Conservation (phyloP, 108 stramenopile species). For the Fragilaria crotonensis region DNA sequence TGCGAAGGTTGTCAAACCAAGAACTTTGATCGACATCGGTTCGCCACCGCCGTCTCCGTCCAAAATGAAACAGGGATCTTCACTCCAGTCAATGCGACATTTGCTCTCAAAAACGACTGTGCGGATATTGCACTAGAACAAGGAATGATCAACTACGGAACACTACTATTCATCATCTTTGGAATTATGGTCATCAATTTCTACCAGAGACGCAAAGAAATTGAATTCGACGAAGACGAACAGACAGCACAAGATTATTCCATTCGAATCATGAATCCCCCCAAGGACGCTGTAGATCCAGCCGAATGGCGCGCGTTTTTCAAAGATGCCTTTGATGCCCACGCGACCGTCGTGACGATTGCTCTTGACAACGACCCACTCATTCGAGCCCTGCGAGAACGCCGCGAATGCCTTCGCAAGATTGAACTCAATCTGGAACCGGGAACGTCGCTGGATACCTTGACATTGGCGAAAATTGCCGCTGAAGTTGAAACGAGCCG, state of each 20-base stretch:
- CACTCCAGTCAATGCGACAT: constrained; percentile 15
- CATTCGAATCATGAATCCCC: constrained; percentile 72
- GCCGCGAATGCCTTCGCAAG: constrained; percentile 48
- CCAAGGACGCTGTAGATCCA: constrained; percentile 69
- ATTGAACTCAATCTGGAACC: constrained; percentile 53
- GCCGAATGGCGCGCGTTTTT: constrained; percentile 84
- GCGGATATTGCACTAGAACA: constrained; percentile 44
- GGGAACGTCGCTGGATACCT: constrained; percentile 34
- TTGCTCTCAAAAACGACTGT: constrained; percentile 65
- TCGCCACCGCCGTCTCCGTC: constrained; percentile 22
- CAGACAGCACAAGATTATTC: constrained; percentile 92
- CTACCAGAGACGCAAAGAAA: constrained; percentile 45
- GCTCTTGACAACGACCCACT: constrained; percentile 81
- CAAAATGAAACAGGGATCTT: too few species aligned
- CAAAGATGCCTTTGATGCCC: constrained; percentile 39
- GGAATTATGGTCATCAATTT: constrained; percentile 24
- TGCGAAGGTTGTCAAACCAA: constrained; percentile 31
- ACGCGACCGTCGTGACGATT: constrained; percentile 71
- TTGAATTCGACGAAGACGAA: constrained; percentile 73
- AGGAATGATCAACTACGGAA: constrained; percentile 52
- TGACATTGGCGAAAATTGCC: constrained; percentile 51
- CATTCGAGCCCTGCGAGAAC: constrained; percentile 58
- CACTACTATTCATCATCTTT: constrained; percentile 39
- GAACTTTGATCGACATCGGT: constrained; percentile 13
- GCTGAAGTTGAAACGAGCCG: constrained; percentile 49